These are phyloP conservation scores for Chaetomium sp. DNA, from an alignment of 2,329 filamentous ascomycete genomes.

Conservation along the genomic window DNA sequence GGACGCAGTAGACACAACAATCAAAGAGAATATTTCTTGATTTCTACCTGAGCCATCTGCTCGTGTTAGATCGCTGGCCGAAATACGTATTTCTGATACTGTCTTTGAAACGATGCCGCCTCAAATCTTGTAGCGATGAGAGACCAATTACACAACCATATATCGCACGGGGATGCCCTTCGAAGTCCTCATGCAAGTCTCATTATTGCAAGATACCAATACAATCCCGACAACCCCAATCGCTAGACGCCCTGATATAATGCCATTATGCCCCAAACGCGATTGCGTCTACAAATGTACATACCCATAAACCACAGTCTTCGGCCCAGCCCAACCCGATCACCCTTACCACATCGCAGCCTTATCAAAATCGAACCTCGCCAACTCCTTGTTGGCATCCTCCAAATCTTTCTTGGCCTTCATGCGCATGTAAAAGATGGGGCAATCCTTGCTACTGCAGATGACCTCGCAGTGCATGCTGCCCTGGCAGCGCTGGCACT, in stretches of 20 bases:
- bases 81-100: background rate
- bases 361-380: slow-evolving; percentile 69
- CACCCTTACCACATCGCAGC: slow-evolving; percentile 35
- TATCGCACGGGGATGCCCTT: too few relatives aligned
- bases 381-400: slow-evolving; percentile 87
- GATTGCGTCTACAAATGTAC: slow-evolving; percentile 7
- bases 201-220: slow-evolving; percentile 5
- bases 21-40: background rate
- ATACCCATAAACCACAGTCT: background rate
- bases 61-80: too few relatives aligned
- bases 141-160: background rate
- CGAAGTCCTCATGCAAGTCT: background rate
- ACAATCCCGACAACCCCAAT: background rate
- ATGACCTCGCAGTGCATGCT: slow-evolving; percentile 99
- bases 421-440: slow-evolving; percentile 99
- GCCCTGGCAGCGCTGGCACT: slow-evolving; percentile 96
- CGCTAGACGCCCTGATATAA: background rate
- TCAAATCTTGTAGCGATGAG: background rate
- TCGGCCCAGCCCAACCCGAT: background rate
- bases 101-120: background rate
- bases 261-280: slow-evolving; percentile 16
- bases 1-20: background rate
- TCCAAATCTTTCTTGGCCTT: slow-evolving; percentile 99
- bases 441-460: slow-evolving; percentile 93
- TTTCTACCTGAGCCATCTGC: background rate